These are phyloP conservation scores for Cucurbita pepo DNA, from an alignment of 306 rosid genomes.

Conservation along the genomic window DNA sequence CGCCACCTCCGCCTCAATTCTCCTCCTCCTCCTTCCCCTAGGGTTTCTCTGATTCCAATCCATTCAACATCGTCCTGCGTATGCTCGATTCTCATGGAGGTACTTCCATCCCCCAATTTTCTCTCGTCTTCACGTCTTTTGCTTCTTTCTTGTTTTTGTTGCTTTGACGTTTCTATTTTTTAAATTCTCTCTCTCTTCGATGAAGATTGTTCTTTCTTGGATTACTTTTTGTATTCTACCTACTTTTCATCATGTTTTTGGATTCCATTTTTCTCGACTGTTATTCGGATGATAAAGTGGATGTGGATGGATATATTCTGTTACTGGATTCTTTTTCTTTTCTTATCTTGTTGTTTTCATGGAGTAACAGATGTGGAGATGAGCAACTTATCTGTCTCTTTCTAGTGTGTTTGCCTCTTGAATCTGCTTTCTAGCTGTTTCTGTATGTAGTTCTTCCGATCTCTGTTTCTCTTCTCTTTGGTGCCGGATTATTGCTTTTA, in stretches of 20 bases:
- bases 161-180: not conserved
- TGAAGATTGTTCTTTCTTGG: not conserved
- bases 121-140: not conserved
- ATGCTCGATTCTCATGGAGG: not conserved
- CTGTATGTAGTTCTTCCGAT: not conserved
- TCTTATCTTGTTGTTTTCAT: not conserved
- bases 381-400: not conserved
- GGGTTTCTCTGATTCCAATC: not conserved
- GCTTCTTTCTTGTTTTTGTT: not conserved
- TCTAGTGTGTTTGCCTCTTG: not conserved
- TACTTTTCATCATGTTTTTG: not conserved
- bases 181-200: not conserved
- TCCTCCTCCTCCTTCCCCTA: not conserved
- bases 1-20: not conserved
- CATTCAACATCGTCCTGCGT: not conserved
- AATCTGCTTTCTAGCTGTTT: not conserved
- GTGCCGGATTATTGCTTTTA: not conserved
- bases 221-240: not conserved
- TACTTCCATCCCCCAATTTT: not conserved
- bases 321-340: not conserved
- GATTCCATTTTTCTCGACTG: constrained; percentile 2
- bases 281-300: not conserved
- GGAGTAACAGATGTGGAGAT: not conserved
- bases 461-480: not conserved
- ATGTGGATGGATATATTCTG: not conserved